Evolutionary conservation across 306 rosid genomes (phyloP), one percentile per base, ranked within the genome.

Genomic region (Inga oerstediana): DNA sequence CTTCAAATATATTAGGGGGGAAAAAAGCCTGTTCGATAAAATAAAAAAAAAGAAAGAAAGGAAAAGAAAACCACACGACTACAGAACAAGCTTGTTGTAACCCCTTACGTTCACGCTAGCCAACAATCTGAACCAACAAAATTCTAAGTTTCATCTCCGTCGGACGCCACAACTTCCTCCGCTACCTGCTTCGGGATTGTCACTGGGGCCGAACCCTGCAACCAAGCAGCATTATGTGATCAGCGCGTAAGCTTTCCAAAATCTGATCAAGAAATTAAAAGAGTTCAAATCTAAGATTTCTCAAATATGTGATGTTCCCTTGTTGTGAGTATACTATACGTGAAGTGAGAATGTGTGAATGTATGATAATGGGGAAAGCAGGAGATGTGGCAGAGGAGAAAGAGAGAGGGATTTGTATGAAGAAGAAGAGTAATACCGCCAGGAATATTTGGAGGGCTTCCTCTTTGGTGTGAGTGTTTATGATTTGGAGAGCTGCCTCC

Each of bases 391-490:
- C 11, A 10, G 34, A 24, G 67, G 15, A 27, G 30, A 27, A 27
- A 27, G 30, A 27, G 30, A 27, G 67, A n/a, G 34, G 34, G 16
- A 22, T 61, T 48, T 7, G 65, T 46, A 41, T 22, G 8, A 48
- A 78, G 27, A 10, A 67, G 52, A 10, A 15, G 9, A 45, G 34
- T 9, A 9, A 4, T 22, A 86, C 91, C 74, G 22, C 16, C 32
- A 86, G 13, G 61, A 89, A 89, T 44, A 89, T 84, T 74, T 85
- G 56, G 62, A 80, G 37, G 16, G 92, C 92, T 22, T 89, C 87
- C 14, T 86, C 90, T 37, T 69, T 62, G 44, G 82, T 37, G 49
- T 89, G 85, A 51, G 79, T 67, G 2, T 70, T 82, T 34, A 86
- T 64, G 11, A 86, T 69, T 41, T 82, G 52, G 19, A 82, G 41